These are phyloP conservation scores for Mallotus nudiflorus DNA, from an alignment of 345 rosid species.

Conservation along the genomic window DNA sequence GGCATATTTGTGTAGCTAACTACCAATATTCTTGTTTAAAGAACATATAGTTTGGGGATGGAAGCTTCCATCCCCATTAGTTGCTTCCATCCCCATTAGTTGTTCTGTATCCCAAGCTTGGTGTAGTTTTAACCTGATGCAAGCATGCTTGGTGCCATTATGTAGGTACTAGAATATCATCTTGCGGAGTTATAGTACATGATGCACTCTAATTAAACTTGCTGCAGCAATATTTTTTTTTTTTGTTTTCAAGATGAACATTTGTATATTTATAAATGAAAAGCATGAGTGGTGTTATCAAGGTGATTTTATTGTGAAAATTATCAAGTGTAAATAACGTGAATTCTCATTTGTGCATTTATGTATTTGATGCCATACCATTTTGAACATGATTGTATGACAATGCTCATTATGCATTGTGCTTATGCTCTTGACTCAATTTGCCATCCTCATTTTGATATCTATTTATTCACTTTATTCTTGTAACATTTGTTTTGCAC, in stretches of 20 bases:
- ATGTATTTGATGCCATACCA: neutral
- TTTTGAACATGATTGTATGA: neutral
- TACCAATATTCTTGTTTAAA: neutral
- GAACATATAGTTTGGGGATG: neutral
- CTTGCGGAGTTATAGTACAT: neutral
- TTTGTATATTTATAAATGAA: neutral
- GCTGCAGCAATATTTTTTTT: neutral
- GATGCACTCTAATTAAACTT: neutral
- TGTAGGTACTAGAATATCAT: too few relatives aligned
- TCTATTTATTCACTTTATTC: neutral
- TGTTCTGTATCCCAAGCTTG: neutral
- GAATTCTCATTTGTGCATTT: too few relatives aligned
- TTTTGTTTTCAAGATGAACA: neutral
- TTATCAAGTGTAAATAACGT: neutral
- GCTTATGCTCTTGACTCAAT: neutral
- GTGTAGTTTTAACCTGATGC: neutral
- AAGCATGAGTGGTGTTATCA: neutral
- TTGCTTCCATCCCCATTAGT: neutral
- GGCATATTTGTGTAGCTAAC: neutral
- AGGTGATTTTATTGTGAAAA: neutral
- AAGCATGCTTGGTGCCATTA: too few relatives aligned
- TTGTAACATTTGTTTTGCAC: neutral
- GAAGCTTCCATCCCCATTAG: neutral
- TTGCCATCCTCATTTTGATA: neutral
- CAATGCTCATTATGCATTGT: neutral